Base-by-base conservation (phyloP, 805 yeast species). In the Alloascoidea africana region DNA sequence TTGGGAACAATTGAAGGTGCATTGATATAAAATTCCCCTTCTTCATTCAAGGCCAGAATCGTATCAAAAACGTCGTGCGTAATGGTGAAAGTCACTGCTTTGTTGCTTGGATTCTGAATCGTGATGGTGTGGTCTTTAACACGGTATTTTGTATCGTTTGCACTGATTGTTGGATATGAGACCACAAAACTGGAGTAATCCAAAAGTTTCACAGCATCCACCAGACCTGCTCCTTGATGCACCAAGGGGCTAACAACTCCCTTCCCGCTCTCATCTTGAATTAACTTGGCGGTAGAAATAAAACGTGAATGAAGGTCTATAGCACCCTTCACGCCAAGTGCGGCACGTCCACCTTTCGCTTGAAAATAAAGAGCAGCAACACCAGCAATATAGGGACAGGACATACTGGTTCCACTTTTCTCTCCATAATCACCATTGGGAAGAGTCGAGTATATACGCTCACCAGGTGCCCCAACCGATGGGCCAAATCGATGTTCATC, bases 401-500 rank as follows among this genome's bases (percentile, higher is more conserved):
- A 40, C 32, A 45, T 44, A 33, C 47, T 44, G 3, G 49, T 45
- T 19, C 49, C 49, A 16, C 46, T 42, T 14, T 16, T n/a, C 16
- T 37, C n/a, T 13, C 32, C 34, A 35, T 37, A 45, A 4, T 17
- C 14, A 11, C 34, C 36, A 19, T 14, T 17, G 16, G 36, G 17
- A 34, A 37, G 43, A 3, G 43, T 14, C 14, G 48, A 46, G 17
- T 15, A 45, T 16, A 45, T 40, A n/a, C 19, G 6, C 17, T 47
- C 48, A 17, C 49, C 49, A 17, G 49, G 50, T n/a, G 50, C 50
- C 17, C 48, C 32, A 17, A 46, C 33, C 5, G 43, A 33, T 15
- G 50, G 50, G 30, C 42, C 46, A 17, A 44, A 44, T 17, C 42
- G 23, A 32, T 43, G 41, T 33, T 46, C 46, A 23, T 41, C 44